Base-by-base conservation (phyloP, 2,329 filamentous ascomycete species). In the Penicillium sclerotigenum region DNA sequence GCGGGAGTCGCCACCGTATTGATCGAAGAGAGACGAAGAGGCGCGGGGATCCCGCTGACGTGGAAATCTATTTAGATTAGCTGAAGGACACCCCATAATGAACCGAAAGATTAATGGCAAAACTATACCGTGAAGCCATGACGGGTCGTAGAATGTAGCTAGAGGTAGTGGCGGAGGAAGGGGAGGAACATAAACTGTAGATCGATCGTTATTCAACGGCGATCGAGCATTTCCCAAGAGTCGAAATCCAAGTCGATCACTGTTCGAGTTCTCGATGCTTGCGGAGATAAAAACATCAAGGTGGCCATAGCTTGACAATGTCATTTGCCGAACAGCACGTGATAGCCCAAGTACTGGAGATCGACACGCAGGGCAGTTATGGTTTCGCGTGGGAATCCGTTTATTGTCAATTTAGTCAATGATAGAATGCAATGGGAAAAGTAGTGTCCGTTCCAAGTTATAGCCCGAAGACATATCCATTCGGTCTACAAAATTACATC, bases 11-110 rank as follows among this genome's bases (percentile, higher is more conserved):
- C 82, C 81, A 61, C 82, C 85, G 75, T 91, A 91, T 65, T 86
- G 86, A 64, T 88, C 87, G 76, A 91, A 91, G 61, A 91, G 84
- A 63, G 86, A 86, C 70, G 84, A 87, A 69, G 88, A 73, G 80
- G 68, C 85, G 82, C 78, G 90, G 81, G 78, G 88, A 83, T 77
- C 74, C 54, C 74, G 73, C 78, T 91, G 88, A 66, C 81, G 76
- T 65, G 84, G 81, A 73, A 89, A 90, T 78, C 87, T 89, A 59
- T 50, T 31, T 14, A 13, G 11, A 40, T 38, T 11, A 52, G 58
- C n/a, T 52, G 48, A 43, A 41, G 22, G 43, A 29, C 11, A 24
- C 10, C 18, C 7, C 8, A 38, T 50, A 49, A 43, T 29, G 16
- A 45, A 43, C 42, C 49, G 51, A 58, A 51, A 42, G 29, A 22